Evolutionary conservation across 2,329 filamentous ascomycete genomes (phyloP).

Genomic region (Coniella lustricola): DNA sequence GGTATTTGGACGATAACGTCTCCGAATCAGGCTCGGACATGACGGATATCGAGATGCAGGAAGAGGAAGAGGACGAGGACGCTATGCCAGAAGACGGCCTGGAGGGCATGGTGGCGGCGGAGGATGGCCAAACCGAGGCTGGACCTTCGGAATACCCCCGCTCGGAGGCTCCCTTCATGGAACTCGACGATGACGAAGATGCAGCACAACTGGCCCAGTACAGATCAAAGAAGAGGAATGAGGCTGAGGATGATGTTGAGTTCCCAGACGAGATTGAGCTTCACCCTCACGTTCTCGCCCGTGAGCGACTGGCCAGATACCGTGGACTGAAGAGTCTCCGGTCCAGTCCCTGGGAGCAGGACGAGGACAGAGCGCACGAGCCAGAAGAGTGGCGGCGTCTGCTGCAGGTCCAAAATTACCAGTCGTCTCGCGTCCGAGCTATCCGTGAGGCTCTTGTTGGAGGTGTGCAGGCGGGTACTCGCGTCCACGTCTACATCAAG

Average conservation of each 20-base stretch:
- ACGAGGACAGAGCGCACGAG: conserved; percentile 79
- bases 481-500: conserved; percentile 71
- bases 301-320: conserved; percentile 80
- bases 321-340: conserved; percentile 86
- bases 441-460: conserved; percentile 81
- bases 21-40: conserved; percentile 81
- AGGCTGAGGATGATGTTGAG: conserved; percentile 84
- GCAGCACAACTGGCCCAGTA: conserved; percentile 75
- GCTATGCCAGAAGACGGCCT: conserved; percentile 74
- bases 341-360: conserved; percentile 80
- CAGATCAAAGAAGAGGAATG: conserved; percentile 67
- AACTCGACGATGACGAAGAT: conserved; percentile 74
- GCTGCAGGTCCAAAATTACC: conserved; percentile 84
- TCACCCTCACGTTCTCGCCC: conserved; percentile 75
- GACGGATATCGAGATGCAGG: conserved; percentile 55
- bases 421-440: conserved; percentile 68
- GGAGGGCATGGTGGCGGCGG: conserved; percentile 58
- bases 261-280: conserved; percentile 98
- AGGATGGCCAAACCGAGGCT: conserved; percentile 64
- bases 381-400: conserved; percentile 85
- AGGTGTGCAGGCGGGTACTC: conserved; percentile 75
- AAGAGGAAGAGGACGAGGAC: conserved; percentile 49
- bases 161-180: conserved; percentile 78
- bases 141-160: conserved; percentile 86
- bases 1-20: conserved; percentile 73